Base-by-base conservation (phyloP, 2,329 filamentous ascomycete species). In the Parastagonospora nodorum region DNA sequence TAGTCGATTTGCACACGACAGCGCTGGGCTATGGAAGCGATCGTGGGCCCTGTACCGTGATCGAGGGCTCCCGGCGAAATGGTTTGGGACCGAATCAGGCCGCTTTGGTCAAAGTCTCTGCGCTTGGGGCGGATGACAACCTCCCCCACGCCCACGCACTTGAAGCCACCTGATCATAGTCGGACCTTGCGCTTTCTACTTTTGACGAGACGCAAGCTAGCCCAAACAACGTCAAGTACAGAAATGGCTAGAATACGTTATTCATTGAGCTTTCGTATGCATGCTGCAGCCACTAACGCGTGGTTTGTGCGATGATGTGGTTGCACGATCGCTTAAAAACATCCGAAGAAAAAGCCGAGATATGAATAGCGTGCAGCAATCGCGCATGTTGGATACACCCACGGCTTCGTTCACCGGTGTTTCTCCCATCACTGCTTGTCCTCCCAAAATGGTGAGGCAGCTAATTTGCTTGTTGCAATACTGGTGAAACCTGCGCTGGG, bases 401-500 rank as follows among this genome's bases (percentile, higher is more conserved):
- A 24, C 19, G 19, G 19, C 19, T 24, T 24, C 19, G 19, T 24
- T 5, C 32, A 45, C 16, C 31, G 9, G 19, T 14, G 14, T 32
- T n/a, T 29, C 38, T 19, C 14, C 14, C 35, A 29, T 60, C 53
- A 66, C 29, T 51, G 48, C 48, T 53, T 45, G 12, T 50, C 57
- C 5, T 50, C 53, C 69, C 69, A 73, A 48, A 70, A 72, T 4
- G 65, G 62, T 54, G 67, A 58, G 33, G 55, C 58, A 37, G 50
- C 58, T 45, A 73, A 61, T 29, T 66, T 61, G 31, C 57, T 60
- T 36, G 71, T 53, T 40, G 62, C 45, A 36, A 74, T 69, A 57
- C 60, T 66, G 27, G 67, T 71, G 53, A 69, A 76, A 62, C 56
- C 69, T 60, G 56, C 60, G 43, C 56, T 72, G 64, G 63, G 70